These are phyloP conservation scores for Auriscalpium vulgare DNA, from an alignment of 768 basidiomycete genomes.

Conservation along the genomic window DNA sequence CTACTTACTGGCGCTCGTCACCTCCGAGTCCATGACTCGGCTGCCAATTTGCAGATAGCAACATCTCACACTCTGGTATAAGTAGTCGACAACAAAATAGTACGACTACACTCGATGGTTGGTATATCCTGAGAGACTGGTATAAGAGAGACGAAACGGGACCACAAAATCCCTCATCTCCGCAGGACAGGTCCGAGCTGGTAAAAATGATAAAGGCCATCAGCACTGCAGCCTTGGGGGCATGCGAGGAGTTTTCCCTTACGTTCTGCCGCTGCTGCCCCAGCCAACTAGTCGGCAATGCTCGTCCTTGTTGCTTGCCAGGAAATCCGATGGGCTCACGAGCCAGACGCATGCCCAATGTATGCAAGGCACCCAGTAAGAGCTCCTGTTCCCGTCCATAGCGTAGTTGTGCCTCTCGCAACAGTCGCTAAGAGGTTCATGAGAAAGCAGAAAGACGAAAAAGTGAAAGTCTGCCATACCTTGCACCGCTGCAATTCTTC, in stretches of 20 bases:
- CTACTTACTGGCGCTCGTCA: no score
- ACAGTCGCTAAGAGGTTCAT: slow-evolving; percentile 5
- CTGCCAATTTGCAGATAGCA: no score
- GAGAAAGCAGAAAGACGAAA: neutral
- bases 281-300: slow-evolving; percentile 10
- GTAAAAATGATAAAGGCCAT: neutral
- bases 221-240: neutral
- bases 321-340: slow-evolving; percentile 9
- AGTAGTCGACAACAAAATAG: no score
- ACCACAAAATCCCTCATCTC: neutral
- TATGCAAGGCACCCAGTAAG: slow-evolving; percentile 11
- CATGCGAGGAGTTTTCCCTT: neutral
- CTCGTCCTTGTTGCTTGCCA: slow-evolving; percentile 4
- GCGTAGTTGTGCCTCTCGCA: slow-evolving; percentile 12
- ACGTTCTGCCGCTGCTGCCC: slow-evolving; percentile 17
- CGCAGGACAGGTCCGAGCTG: slow-evolving; percentile 11
- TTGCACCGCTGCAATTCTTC: slow-evolving; percentile 35
- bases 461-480: slow-evolving; percentile 18
- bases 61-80: no score
- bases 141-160: no score
- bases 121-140: no score
- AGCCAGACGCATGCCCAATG: slow-evolving; percentile 6
- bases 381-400: slow-evolving; percentile 16
- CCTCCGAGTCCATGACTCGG: no score
- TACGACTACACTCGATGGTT: no score